Evolutionary conservation across 441 rosid genomes (phyloP), one percentile per base, ranked within the genome.

Genomic region (Croton setiger): DNA sequence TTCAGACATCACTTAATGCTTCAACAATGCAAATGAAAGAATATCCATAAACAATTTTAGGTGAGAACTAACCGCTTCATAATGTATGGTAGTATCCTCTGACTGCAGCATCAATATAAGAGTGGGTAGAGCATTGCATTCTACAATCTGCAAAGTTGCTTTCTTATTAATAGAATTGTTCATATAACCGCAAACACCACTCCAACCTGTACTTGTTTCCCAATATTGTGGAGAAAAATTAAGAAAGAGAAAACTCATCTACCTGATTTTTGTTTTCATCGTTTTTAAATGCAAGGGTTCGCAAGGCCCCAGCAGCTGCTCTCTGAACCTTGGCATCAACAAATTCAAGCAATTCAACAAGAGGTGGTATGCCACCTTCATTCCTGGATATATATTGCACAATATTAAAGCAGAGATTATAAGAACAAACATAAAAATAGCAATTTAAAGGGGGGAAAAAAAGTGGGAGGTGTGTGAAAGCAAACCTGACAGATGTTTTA

Each of bases 231-330:
- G 57, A 6, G 10, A 53, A 53, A 48, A 35, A 43, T 0, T 33
- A 37, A 52, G 44, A 71, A 51, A 27, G 31, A n/a, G 13, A 61
- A 66, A 54, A 60, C 14, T 51, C 17, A 54, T 56, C 44, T 63
- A 88, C 96, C 90, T 78, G 86, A 69, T 82, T 85, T 75, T 90
- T 90, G 72, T 94, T 94, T 63, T 87, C 97, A 71, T 94, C 97
- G 17, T 94, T 94, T 80, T 88, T 92, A 80, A 94, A 94, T 63
- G 98, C 98, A 75, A 94, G 87, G 56, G 99, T 94, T 63, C 99
- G 82, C 82, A 94, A 74, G 55, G 99, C 97, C 68, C 98, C 99
- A 39, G 98, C 99, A 74, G 98, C 94, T 68, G 99, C 96, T 84
- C 97, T 88, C 73, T 92, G 98, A 67, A 92, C 96, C 74, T 92